These are phyloP conservation scores for Dittrichia graveolens DNA, from an alignment of 129 eudicot genomes.

Conservation along the genomic window DNA sequence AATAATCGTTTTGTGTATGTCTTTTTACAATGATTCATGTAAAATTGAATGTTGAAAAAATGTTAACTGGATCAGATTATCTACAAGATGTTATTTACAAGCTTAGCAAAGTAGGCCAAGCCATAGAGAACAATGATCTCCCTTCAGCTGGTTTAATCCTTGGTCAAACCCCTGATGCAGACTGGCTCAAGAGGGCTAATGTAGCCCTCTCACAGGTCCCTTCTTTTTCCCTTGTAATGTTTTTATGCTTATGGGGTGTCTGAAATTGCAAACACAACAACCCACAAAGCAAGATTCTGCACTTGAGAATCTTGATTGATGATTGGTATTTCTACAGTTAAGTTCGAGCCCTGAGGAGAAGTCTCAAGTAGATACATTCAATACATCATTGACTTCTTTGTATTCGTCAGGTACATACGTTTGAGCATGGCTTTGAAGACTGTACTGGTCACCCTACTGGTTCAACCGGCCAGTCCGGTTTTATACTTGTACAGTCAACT, in stretches of 20 bases:
- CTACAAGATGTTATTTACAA: constrained; percentile 86
- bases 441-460: no score
- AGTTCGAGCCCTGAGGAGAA: constrained; percentile 79
- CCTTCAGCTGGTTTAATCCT: constrained; percentile 78
- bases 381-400: constrained; percentile 64
- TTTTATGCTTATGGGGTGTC: no score
- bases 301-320: constrained; percentile 12
- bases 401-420: constrained; percentile 65
- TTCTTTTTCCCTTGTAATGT: neutral
- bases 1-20: no score
- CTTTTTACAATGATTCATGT: neutral
- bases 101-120: constrained; percentile 89
- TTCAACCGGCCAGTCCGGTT: no score
- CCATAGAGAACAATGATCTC: constrained; percentile 89
- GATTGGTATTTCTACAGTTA: constrained; percentile 52
- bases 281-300: neutral
- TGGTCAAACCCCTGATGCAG: constrained; percentile 66
- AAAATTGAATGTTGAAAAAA: neutral
- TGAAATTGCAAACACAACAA: neutral
- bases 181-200: constrained; percentile 82
- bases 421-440: no score
- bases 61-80: constrained; percentile 49
- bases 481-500: constrained; percentile 1
- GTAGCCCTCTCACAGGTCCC: constrained; percentile 81
- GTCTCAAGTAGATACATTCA: constrained; percentile 67